Base-by-base conservation (phyloP, 2,329 filamentous ascomycete species). In the Neobulgaria alba region DNA sequence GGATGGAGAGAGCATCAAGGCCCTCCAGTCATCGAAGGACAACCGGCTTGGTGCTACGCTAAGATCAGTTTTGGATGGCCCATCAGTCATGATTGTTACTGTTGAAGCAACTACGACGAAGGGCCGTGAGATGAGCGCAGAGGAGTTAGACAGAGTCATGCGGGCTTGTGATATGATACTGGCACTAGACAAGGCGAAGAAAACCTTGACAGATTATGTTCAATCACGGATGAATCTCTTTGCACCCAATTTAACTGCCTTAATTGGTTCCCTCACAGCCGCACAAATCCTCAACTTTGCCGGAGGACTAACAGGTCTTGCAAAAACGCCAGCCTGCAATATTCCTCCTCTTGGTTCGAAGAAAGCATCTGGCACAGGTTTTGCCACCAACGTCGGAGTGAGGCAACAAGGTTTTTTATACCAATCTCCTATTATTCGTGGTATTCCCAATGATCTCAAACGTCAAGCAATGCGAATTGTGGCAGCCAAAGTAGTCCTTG, bases 141-240 rank as follows among this genome's bases (percentile, higher is more conserved):
- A 77, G 4, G 87, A 95, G 61, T 71, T 96, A 4, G 71, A 80
- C 36, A 72, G 76, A 18, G 81, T 95, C 15, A 67, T 82, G 19
- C 72, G 75, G 38, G 90, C 88, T 7, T 95, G 89, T 63, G 78
- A 88, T 49, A 92, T 93, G 77, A 82, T 86, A 8, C 71, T 96
- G n/a, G 75, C 80, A 29, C 77, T 98, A 8, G 87, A 96, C 60
- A 79, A 74, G 50, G 88, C 90, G 19, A 95, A 95, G 63, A 82
- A 76, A 47, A 84, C 80, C 1, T 72, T 98, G 40, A 94, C 86
- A 2, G 83, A 92, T 59, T 98, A 95, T 57, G 92, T 98, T 12
- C 86, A 95, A 64, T 95, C 90, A 26, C 85, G 92, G 47, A 96
- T 98, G 86, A 92, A 84, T 52, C 72, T 94, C 23, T 96, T 96